Conservation (phyloP, 2,329 filamentous ascomycete species). For the Dendrostoma leiphaemia region DNA sequence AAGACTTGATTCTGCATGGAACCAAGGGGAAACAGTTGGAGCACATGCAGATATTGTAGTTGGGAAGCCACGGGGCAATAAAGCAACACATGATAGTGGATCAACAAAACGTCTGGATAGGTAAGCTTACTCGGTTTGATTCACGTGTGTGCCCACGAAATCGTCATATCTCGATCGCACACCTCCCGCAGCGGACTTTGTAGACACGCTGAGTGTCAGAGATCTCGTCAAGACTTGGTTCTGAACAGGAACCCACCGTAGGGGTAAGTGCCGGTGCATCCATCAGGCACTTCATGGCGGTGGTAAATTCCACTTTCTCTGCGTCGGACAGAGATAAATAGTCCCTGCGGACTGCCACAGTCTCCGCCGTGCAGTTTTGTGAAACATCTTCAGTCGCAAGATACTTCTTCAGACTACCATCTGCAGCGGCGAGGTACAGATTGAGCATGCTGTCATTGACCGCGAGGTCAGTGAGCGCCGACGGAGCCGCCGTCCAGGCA, state of each 20-base stretch:
- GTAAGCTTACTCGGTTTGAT: conserved; percentile 20
- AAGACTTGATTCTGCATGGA: no score
- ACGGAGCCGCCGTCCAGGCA: conserved; percentile 3
- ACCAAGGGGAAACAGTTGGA: no score
- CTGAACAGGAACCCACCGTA: not conserved
- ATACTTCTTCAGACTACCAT: not conserved
- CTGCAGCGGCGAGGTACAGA: not conserved
- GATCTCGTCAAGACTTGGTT: no score
- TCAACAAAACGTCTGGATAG: not conserved
- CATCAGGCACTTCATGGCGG: conserved; percentile 1
- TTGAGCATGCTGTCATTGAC: not conserved
- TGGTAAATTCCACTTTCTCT: not conserved
- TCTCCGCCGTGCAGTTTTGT: not conserved
- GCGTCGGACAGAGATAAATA: not conserved
- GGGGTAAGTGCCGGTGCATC: not conserved
- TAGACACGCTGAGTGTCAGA: not conserved
- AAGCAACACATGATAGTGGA: no score
- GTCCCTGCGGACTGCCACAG: not conserved
- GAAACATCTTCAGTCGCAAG: not conserved
- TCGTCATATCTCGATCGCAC: conserved; percentile 31
- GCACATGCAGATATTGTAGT: no score
- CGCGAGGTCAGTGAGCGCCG: conserved; percentile 1
- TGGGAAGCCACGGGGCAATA: no score
- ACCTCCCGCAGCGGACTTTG: conserved; percentile 23
- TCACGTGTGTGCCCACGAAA: conserved; percentile 30